Evolutionary conservation across 116 monocot species (phyloP).

Genomic region (Zostera marina): DNA sequence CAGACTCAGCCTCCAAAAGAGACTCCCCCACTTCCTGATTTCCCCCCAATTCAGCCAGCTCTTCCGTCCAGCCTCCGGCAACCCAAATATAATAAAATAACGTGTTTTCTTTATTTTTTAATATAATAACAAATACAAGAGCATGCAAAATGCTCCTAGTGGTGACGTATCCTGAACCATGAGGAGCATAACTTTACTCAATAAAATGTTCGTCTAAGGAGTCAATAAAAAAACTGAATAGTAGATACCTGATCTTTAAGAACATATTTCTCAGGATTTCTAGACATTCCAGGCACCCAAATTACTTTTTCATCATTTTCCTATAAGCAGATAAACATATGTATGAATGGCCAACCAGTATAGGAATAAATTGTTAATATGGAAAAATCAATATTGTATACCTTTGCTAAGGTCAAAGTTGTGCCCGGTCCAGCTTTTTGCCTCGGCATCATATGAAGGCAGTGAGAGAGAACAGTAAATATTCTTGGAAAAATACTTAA

Average conservation of each 20-base stretch:
- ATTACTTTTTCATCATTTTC: conserved; percentile 29
- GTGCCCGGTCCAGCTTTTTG: conserved; percentile 39
- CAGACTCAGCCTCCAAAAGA: no score
- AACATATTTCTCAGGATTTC: conserved; percentile 77
- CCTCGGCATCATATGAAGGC: conserved; percentile 98
- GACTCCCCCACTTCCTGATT: no score
- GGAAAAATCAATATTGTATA: conserved; percentile 4
- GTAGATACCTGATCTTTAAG: conserved; percentile 79
- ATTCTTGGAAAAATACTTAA: conserved; percentile 75
- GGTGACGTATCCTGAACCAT: no score
- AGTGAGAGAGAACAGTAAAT: conserved; percentile 68
- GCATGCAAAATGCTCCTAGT: no score
- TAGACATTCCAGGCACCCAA: conserved; percentile 77
- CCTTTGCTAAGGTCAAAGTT: conserved; percentile 32
- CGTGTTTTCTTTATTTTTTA: no score
- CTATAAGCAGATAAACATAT: conserved; percentile 8
- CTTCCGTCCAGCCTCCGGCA: no score
- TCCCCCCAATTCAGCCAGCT: no score
- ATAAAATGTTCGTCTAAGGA: background rate
- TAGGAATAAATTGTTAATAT: background rate
- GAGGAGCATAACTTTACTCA: no score
- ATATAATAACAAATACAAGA: no score
- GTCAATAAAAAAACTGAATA: background rate
- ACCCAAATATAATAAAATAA: no score
- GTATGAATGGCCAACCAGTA: no score